Conservation (phyloP, 2,329 filamentous ascomycete species). For the Coniochaeta ligniaria region DNA sequence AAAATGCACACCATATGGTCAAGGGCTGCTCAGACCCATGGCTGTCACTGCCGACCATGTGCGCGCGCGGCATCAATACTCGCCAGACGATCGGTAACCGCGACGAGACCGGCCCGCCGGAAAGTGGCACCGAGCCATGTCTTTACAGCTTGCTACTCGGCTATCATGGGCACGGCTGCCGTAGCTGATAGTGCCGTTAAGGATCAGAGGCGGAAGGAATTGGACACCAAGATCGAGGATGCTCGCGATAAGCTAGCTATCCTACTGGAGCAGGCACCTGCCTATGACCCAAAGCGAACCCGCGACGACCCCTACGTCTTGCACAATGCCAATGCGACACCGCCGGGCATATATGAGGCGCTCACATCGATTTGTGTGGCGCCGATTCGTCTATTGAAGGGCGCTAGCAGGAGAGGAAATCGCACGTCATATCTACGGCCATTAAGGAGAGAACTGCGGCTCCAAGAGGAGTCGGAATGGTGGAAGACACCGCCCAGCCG, state of each 20-base stretch:
- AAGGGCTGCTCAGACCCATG: slow-evolving; percentile 55
- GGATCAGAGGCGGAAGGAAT: slow-evolving; percentile 47
- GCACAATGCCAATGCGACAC: background rate
- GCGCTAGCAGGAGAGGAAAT: background rate
- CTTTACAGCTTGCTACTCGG: slow-evolving; percentile 61
- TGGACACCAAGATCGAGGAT: slow-evolving; percentile 54
- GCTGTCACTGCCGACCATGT: slow-evolving; percentile 58
- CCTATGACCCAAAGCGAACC: slow-evolving; percentile 9
- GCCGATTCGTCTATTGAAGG: background rate
- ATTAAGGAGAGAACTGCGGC: background rate
- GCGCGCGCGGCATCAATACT: slow-evolving; percentile 39
- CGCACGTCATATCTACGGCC: background rate
- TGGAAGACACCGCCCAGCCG: slow-evolving; percentile 2
- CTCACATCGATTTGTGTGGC: slow-evolving; percentile 12
- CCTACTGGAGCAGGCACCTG: slow-evolving; percentile 24
- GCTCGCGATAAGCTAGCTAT: slow-evolving; percentile 39
- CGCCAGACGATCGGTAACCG: slow-evolving; percentile 42
- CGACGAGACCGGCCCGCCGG: slow-evolving; percentile 30
- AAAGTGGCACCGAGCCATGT: slow-evolving; percentile 44
- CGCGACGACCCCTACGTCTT: slow-evolving; percentile 4
- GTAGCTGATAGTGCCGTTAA: slow-evolving; percentile 56
- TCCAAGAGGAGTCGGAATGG: background rate
- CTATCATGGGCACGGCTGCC: slow-evolving; percentile 58
- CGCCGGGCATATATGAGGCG: slow-evolving; percentile 4
- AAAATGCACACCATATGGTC: slow-evolving; percentile 65